Evolutionary conservation across 176 grass and related monocot genomes (phyloP), one percentile per base, ranked within the genome.

Genomic region (Urochloa ruziziensis): DNA sequence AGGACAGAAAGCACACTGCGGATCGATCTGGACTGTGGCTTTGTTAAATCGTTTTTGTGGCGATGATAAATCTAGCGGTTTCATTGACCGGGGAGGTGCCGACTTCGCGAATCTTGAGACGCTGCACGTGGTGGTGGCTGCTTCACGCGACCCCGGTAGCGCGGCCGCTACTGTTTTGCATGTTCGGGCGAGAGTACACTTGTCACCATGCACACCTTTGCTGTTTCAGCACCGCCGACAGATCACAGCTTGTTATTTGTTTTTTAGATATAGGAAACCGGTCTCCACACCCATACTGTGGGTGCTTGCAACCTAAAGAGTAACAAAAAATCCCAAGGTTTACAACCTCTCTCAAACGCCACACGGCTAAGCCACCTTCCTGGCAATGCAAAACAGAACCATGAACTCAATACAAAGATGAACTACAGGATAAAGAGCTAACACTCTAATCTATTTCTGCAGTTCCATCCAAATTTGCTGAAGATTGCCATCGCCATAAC

Each of bases 61-160:
- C 33, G 51, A 34, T 60, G 67, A 37, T 18, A 33, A 27, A 49
- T 35, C 63, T 35, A 49, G 47, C 63, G 25, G 71, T 21, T 51
- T n/a, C 61, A 61, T 87, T 87, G 85, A 77, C 85, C 58, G 30
- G 52, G 62, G 51, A 82, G 63, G 16, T 68, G 78, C 62, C 61
- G 60, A 82, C 61, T 19, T 66, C 79, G 6, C 86, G 67, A 77
- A 82, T 88, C 72, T 62, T 77, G 71, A 88, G 79, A 61, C 10
- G 72, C 29, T 52, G 72, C 86, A 88, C 86, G 62, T 88, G 86
- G 62, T 82, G 29, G 51, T 39, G 61, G 71, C 79, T 29, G 30
- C 40, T 29, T 32, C 58, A 67, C 71, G 85, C 71, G 85, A 77
- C 85, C 69, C 49, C 40, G 19, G 52, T 56, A 56, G 52, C 52